These are phyloP conservation scores for Backusella tarrabulga DNA, from an alignment of 192 early-diverging fungal species.

Conservation along the genomic window DNA sequence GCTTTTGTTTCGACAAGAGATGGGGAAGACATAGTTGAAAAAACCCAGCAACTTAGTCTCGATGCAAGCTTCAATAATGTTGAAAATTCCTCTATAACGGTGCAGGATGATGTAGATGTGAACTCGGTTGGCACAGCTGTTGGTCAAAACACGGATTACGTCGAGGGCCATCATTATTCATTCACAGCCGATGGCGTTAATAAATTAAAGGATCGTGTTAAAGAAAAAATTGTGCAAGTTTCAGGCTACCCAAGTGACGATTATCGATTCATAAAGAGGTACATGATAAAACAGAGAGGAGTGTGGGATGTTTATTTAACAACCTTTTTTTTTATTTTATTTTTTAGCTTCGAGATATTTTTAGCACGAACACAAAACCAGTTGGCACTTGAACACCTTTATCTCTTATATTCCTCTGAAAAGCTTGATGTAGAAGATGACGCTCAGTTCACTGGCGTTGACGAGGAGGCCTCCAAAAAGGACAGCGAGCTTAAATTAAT, in stretches of 20 bases:
- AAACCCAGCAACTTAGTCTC: neutral
- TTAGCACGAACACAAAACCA: conserved; percentile 9
- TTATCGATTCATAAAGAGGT: too few relatives aligned
- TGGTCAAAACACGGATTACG: conserved; percentile 3
- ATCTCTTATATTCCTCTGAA: conserved; percentile 10
- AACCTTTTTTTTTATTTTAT: neutral
- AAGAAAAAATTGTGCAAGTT: conserved; percentile 5
- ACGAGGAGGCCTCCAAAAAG: neutral
- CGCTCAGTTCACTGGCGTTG: neutral
- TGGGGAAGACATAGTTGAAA: neutral
- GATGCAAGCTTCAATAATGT: neutral
- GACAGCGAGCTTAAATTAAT: neutral
- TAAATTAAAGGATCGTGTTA: conserved; percentile 2
- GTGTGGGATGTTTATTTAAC: neutral
- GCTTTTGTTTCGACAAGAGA: neutral
- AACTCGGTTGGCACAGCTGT: conserved; percentile 12
- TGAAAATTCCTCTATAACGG: neutral
- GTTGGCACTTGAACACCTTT: conserved; percentile 5
- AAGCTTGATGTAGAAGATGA: neutral
- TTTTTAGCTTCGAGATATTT: conserved; percentile 7
- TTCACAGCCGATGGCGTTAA: conserved; percentile 1
- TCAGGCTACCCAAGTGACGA: neutral
- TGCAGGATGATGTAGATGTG: neutral
- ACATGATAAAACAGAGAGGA: neutral
- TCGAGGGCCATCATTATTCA: neutral